phyloP scores from a whole-genome alignment of 805 yeast species.

The Millerago galiae region DNA sequence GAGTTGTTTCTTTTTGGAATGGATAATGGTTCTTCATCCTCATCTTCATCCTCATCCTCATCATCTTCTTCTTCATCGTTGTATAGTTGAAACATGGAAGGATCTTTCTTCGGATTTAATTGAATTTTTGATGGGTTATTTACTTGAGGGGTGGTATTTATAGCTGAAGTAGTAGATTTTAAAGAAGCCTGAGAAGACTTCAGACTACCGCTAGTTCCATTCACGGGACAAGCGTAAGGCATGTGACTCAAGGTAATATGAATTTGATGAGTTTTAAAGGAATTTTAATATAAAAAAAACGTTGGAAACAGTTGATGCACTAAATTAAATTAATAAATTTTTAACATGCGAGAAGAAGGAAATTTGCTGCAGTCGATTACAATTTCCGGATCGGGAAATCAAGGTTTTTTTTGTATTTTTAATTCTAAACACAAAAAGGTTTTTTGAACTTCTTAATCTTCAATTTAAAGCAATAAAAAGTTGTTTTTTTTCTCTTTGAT shows the following conservation, averaged over 20 bases:
- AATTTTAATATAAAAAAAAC: no score
- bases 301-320: neutral
- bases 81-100: constrained; percentile 12
- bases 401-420: neutral
- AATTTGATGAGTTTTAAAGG: neutral
- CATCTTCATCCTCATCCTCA: neutral
- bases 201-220: constrained; percentile 11
- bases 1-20: neutral
- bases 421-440: neutral
- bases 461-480: no score
- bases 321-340: neutral
- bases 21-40: neutral
- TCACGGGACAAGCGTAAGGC: constrained; percentile 26
- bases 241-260: no score
- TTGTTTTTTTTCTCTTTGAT: no score
- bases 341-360: neutral
- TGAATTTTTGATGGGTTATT: neutral
- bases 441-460: no score
- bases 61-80: constrained; percentile 17
- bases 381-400: constrained; percentile 6
- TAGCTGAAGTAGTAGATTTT: neutral
- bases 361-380: neutral
- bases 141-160: neutral
- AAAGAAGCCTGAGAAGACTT: neutral
- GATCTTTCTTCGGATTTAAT: neutral